Base-by-base conservation (phyloP, 2,329 filamentous ascomycete genomes). In the Stagonosporopsis tanaceti region DNA sequence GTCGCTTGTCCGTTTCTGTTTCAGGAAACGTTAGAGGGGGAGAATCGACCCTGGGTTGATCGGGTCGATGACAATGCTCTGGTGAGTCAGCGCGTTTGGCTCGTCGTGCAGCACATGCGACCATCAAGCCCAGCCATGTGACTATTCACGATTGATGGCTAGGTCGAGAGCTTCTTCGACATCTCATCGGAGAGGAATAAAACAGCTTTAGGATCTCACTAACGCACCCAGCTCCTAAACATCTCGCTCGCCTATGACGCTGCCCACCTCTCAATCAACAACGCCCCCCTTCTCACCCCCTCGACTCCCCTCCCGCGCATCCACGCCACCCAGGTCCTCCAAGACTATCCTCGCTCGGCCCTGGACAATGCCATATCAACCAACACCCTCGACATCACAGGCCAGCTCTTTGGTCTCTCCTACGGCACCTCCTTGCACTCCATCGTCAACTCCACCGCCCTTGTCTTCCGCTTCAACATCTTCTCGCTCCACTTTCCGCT, bases 1-100 rank as follows among this genome's bases (percentile, higher is more conserved):
- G 28, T 62, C n/a, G 70, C 62, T 25, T 76, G 73, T 56, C 72
- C 73, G 4, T 74, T 70, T 38, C 45, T 76, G 24, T 69, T 67
- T 39, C 70, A 74, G 40, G 71, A 73, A 53, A 68, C 66, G 1
- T 70, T 68, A 0, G 50, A 62, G 25, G 70, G 68, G 20, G 57
- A 42, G 9, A 50, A 71, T 45, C 65, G 59, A 37, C 60, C 62
- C 4, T 75, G 73, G 73, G 52, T 50, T 24, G 48, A 64, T 40
- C 64, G 64, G 28, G 55, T 64, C 17, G 69, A 74, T 42, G 52
- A 66, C 5, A 75, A 71, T 47, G 68, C 68, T 48, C 50, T 75
- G 46, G 28, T 46, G 24, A 12, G 42, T 45, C 9, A 68, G 71
- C 65, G 12, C 27, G 11, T n/a, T 6, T 7, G 12, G 9, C 9